A percentile compares a stretch with the other conserved stretches of the same genome.
Evolutionary conservation across 345 rosid genomes (phyloP).

Genomic region (Rhodamnia rubescens): DNA sequence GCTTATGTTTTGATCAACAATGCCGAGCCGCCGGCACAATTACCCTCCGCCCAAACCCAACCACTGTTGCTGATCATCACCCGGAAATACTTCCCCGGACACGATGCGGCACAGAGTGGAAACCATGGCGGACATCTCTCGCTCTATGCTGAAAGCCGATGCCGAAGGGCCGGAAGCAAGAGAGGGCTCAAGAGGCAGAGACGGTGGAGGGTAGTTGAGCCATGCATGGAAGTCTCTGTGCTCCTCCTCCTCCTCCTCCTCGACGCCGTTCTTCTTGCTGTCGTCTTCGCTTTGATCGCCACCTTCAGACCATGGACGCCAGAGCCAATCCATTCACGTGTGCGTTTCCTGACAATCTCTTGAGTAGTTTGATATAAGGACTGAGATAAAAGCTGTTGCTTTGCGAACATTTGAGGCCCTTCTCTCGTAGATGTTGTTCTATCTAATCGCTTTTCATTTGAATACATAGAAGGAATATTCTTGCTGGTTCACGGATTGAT

Average conservation of each 20-base stretch:
- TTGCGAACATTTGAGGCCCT: neutral
- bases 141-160: constrained; percentile 15
- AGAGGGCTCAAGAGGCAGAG: neutral
- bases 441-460: constrained; percentile 1
- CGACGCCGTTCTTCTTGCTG: neutral
- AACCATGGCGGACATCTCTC: constrained; percentile 69
- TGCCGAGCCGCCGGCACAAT: constrained; percentile 1
- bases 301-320: neutral
- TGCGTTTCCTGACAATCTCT: neutral
- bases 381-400: neutral
- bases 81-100: constrained; percentile 5
- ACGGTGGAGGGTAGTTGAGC: neutral
- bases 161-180: neutral
- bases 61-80: constrained; percentile 15
- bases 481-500: constrained; percentile 22
- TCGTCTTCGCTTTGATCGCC: neutral
- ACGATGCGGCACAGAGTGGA: constrained; percentile 61
- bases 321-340: neutral
- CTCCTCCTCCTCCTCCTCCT: neutral
- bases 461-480: constrained; percentile 74
- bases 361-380: neutral
- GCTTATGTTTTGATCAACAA: neutral
- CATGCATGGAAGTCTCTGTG: neutral
- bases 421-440: neutral
- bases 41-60: constrained; percentile 15